A percentile compares a stretch with the other conserved stretches of the same genome.
Conservation (phyloP, 805 yeast species). For the Schizosaccharomyces cryophilus region DNA sequence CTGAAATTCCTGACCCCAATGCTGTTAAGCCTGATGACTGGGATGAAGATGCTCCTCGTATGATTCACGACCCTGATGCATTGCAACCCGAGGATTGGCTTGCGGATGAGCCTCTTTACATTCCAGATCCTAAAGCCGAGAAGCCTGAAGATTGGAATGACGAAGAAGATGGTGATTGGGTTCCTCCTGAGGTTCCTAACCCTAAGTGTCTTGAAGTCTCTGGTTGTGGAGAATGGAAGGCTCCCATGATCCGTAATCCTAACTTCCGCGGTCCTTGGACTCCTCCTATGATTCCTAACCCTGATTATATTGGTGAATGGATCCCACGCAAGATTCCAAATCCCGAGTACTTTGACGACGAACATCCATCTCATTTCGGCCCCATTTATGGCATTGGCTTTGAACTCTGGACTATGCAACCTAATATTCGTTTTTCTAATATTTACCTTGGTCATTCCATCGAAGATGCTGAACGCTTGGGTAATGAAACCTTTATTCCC, state of each 20-base stretch:
- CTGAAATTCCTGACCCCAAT: conserved; percentile 42
- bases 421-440: conserved; percentile 52
- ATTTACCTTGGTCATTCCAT: conserved; percentile 66
- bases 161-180: conserved; percentile 72
- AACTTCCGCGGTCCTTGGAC: conserved; percentile 57
- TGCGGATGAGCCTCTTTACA: conserved; percentile 30
- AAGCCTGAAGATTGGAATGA: conserved; percentile 73
- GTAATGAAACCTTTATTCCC: conserved; percentile 42
- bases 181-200: conserved; percentile 41
- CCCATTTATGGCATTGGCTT: conserved; percentile 64
- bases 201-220: conserved; percentile 38
- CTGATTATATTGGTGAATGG: conserved; percentile 64
- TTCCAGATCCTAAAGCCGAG: conserved; percentile 41
- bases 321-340: conserved; percentile 37
- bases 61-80: conserved; percentile 44
- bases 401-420: conserved; percentile 73
- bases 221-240: conserved; percentile 68
- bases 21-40: conserved; percentile 58
- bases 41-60: conserved; percentile 45
- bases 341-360: conserved; percentile 42
- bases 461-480: conserved; percentile 62
- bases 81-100: conserved; percentile 60
- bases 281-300: conserved; percentile 45
- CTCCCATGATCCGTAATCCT: conserved; percentile 44
- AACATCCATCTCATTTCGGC: conserved; percentile 32